Evolutionary conservation across 805 yeast genomes (phyloP).

Genomic region (Suhomyces sp.): DNA sequence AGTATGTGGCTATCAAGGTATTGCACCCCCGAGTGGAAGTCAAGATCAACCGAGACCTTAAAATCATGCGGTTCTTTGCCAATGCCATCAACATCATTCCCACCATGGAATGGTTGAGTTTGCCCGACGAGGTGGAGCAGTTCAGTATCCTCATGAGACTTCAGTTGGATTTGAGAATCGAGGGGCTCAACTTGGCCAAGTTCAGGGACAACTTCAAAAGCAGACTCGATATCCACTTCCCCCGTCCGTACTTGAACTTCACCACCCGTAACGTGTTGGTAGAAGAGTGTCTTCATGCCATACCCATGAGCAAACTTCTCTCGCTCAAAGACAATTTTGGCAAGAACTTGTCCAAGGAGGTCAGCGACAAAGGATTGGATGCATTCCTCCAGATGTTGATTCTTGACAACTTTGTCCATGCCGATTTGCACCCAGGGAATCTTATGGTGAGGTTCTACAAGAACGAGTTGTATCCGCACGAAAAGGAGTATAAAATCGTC

Average conservation of each 20-base stretch:
- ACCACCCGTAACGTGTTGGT: conserved; percentile 73
- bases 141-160: conserved; percentile 81
- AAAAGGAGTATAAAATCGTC: conserved; percentile 40
- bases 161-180: conserved; percentile 88
- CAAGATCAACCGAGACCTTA: conserved; percentile 74
- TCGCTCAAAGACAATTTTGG: conserved; percentile 45
- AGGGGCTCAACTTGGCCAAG: conserved; percentile 71
- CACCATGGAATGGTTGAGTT: conserved; percentile 95
- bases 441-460: conserved; percentile 72
- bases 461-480: conserved; percentile 41
- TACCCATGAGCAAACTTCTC: conserved; percentile 74
- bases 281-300: conserved; percentile 81
- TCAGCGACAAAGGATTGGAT: conserved; percentile 81
- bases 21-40: conserved; percentile 82
- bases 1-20: conserved; percentile 84
- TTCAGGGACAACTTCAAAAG: conserved; percentile 68
- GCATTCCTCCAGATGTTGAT: conserved; percentile 92
- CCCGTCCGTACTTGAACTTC: conserved; percentile 63
- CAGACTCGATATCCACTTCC: conserved; percentile 67
- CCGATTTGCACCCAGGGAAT: conserved; percentile 97
- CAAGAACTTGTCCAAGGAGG: conserved; percentile 56
- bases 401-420: conserved; percentile 90
- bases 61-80: conserved; percentile 83
- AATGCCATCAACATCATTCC: conserved; percentile 67
- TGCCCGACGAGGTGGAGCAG: conserved; percentile 92